Evolutionary conservation across 306 rosid species (phyloP).

Genomic region (Citrullus mucosospermus): DNA sequence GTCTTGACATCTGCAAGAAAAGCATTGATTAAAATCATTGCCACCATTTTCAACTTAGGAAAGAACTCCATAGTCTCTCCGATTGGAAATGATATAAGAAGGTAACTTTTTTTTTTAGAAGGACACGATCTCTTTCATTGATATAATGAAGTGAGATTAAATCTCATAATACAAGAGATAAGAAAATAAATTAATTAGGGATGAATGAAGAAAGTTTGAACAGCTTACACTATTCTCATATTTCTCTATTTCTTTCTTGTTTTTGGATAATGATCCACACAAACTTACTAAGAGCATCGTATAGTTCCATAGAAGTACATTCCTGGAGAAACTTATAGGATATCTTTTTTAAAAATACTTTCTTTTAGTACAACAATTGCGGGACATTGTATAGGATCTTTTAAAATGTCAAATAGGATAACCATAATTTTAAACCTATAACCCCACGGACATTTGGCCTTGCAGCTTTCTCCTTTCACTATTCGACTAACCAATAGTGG

Average conservation of each 20-base stretch:
- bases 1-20: slow-evolving; percentile 64
- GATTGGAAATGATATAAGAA: not conserved
- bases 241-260: not conserved
- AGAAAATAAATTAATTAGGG: not conserved
- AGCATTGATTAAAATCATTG: slow-evolving; percentile 12
- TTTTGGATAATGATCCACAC: not conserved
- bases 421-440: not conserved
- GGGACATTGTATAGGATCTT: not conserved
- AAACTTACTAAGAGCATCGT: not conserved
- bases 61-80: not conserved
- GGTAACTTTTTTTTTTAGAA: not conserved
- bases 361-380: no score
- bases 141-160: no score
- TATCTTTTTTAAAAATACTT: not conserved
- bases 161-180: no score
- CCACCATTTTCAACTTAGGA: not conserved
- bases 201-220: not conserved
- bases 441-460: not conserved
- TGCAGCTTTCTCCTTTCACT: not conserved
- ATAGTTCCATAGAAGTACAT: not conserved
- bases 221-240: not conserved
- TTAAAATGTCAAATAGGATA: not conserved
- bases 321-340: not conserved
- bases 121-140: no score
- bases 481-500: not conserved